These are phyloP conservation scores for Chrysanthemum makinoi DNA, from an alignment of 129 eudicot genomes.

Conservation along the genomic window DNA sequence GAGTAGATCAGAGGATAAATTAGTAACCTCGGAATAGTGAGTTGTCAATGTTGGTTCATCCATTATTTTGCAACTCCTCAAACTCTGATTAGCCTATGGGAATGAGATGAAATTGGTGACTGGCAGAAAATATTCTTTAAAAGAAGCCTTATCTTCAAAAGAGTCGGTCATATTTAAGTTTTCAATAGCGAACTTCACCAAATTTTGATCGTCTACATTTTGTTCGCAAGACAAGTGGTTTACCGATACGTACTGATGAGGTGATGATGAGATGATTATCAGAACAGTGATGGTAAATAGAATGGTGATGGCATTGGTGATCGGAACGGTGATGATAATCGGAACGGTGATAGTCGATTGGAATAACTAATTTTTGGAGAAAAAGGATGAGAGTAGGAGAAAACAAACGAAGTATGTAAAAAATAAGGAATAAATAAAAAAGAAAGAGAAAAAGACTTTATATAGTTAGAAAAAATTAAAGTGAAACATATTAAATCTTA, in stretches of 20 bases:
- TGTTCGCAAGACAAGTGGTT: constrained; percentile 49
- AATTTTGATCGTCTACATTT: constrained; percentile 39
- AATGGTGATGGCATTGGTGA: too few species aligned
- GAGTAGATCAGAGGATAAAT: not conserved
- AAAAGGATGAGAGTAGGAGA: too few species aligned
- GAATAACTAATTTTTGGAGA: too few species aligned
- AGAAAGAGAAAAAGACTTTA: too few species aligned
- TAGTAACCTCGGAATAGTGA: constrained; percentile 3
- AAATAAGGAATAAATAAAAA: too few species aligned
- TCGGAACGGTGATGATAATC: too few species aligned
- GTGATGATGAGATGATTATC: too few species aligned
- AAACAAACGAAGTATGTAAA: too few species aligned
- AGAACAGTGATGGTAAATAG: too few species aligned
- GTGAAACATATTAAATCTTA: too few species aligned
- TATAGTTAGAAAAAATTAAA: too few species aligned
- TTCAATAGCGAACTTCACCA: constrained; percentile 47
- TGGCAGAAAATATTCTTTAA: constrained; percentile 21
- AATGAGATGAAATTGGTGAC: not conserved
- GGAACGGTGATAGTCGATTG: too few species aligned
- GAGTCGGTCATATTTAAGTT: constrained; percentile 35
- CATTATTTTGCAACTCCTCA: not conserved
- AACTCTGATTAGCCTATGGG: constrained; percentile 3
- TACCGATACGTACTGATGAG: constrained; percentile 35
- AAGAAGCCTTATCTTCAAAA: constrained; percentile 40
- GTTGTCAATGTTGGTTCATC: constrained; percentile 16